phyloP scores from a whole-genome alignment of 2,329 filamentous ascomycete species.

The Bertia moriformis region DNA sequence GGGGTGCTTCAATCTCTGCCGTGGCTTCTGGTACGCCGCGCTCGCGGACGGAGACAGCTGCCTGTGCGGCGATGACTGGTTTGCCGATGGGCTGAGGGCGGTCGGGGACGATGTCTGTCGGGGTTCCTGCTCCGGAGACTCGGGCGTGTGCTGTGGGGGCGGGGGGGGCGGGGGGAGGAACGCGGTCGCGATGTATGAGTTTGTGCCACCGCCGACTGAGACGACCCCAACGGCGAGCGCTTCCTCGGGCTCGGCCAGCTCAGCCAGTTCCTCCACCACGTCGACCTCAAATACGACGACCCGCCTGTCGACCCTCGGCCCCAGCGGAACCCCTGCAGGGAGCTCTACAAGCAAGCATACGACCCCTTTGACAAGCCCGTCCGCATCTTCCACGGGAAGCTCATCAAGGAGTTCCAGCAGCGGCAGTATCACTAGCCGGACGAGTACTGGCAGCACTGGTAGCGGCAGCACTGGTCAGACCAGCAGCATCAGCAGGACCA shows the following conservation, averaged over 20 bases:
- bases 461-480: no score
- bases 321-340: no score
- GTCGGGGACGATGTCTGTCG: neutral
- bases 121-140: neutral
- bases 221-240: neutral
- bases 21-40: neutral
- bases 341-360: no score
- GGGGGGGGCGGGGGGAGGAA: neutral
- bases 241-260: neutral
- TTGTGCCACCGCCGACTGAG: neutral
- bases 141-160: neutral
- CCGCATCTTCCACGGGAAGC: no score
- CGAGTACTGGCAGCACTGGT: no score
- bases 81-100: neutral
- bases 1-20: neutral
- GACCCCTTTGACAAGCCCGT: no score
- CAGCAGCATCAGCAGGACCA: no score
- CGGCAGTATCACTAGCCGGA: no score
- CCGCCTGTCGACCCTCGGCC: no score
- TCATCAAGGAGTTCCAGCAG: no score
- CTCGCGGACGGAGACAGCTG: neutral
- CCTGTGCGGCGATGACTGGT: neutral
- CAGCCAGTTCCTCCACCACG: neutral
- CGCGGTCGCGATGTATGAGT: neutral
- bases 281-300: no score